These are phyloP conservation scores for Cutaneotrichosporon arboriforme DNA, from an alignment of 1,284 basidiomycete genomes.

Conservation along the genomic window DNA sequence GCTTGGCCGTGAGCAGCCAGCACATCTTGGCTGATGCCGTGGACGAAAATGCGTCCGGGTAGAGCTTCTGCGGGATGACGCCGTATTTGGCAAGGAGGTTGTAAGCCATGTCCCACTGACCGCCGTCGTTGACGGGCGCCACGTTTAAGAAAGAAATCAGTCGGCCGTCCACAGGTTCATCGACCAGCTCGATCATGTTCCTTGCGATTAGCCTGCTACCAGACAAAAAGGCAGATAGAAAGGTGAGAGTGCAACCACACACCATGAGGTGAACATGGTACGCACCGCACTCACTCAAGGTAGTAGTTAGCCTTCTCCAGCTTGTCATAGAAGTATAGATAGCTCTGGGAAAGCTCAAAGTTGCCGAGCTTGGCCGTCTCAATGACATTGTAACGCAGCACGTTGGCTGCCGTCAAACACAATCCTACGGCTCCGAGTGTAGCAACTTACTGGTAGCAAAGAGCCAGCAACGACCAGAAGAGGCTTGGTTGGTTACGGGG, in stretches of 20 bases:
- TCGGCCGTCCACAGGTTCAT: constrained; percentile 74
- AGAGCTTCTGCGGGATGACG: constrained; percentile 71
- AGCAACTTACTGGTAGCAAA: constrained; percentile 66
- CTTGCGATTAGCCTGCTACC: constrained; percentile 14
- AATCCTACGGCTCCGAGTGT: background rate
- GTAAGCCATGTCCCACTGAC: constrained; percentile 92
- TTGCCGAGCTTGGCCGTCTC: constrained; percentile 77
- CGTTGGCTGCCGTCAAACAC: constrained; percentile 55
- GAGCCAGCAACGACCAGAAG: constrained; percentile 83
- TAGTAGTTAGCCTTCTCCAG: constrained; percentile 94
- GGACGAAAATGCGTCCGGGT: constrained; percentile 81
- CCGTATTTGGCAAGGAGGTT: constrained; percentile 76
- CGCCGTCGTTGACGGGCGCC: constrained; percentile 82
- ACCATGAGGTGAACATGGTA: background rate
- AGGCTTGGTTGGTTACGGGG: constrained; percentile 82
- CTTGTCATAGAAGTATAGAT: constrained; percentile 92
- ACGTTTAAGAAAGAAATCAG: constrained; percentile 69
- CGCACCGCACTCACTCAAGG: constrained; percentile 57
- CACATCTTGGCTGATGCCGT: constrained; percentile 69
- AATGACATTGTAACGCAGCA: constrained; percentile 76
- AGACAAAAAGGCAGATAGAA: too few species aligned
- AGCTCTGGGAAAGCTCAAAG: constrained; percentile 81
- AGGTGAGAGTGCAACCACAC: too few species aligned
- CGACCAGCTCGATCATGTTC: constrained; percentile 68
- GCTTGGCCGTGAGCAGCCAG: constrained; percentile 74